Evolutionary conservation across 495 filamentous ascomycete genomes (phyloP).

Genomic region (Lasiosphaeria miniovina): DNA sequence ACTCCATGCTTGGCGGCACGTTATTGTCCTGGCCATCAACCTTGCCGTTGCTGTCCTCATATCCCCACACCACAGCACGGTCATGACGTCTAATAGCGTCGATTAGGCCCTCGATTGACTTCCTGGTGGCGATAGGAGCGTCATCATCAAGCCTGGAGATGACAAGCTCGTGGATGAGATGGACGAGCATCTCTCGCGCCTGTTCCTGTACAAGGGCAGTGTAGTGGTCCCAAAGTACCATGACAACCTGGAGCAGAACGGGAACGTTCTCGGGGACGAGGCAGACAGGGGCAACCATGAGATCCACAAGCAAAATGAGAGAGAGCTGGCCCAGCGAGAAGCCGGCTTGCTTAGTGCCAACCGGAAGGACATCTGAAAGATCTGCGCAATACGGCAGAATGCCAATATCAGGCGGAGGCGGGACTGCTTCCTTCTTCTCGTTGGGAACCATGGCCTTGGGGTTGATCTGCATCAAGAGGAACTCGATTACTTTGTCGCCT

Average conservation of each 20-base stretch:
- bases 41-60: slow-evolving; percentile 85
- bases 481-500: slow-evolving; percentile 89
- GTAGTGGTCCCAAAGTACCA: slow-evolving; percentile 96
- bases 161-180: slow-evolving; percentile 94
- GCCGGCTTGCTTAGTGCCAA: slow-evolving; percentile 85
- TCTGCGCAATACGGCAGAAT: slow-evolving; percentile 87
- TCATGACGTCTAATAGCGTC: slow-evolving; percentile 88
- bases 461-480: slow-evolving; percentile 81
- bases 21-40: slow-evolving; percentile 67
- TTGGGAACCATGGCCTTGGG: slow-evolving; percentile 86
- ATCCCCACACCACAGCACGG: slow-evolving; percentile 81
- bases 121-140: slow-evolving; percentile 60
- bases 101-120: slow-evolving; percentile 80
- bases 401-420: slow-evolving; percentile 68
- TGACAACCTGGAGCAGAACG: slow-evolving; percentile 82
- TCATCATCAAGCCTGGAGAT: slow-evolving; percentile 85
- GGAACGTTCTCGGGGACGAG: slow-evolving; percentile 74
- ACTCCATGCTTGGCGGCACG: slow-evolving; percentile 84
- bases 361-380: slow-evolving; percentile 71
- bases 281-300: slow-evolving; percentile 89
- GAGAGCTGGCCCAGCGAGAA: slow-evolving; percentile 91
- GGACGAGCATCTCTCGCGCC: slow-evolving; percentile 94
- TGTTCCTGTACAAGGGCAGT: slow-evolving; percentile 94
- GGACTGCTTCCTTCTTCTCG: slow-evolving; percentile 70
- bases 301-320: slow-evolving; percentile 89